Percentiles rank a stretch among this genome's conserved stretches.
These are phyloP conservation scores for Entomortierella beljakovae DNA, from an alignment of 192 early-diverging fungal genomes.

Conservation along the genomic window DNA sequence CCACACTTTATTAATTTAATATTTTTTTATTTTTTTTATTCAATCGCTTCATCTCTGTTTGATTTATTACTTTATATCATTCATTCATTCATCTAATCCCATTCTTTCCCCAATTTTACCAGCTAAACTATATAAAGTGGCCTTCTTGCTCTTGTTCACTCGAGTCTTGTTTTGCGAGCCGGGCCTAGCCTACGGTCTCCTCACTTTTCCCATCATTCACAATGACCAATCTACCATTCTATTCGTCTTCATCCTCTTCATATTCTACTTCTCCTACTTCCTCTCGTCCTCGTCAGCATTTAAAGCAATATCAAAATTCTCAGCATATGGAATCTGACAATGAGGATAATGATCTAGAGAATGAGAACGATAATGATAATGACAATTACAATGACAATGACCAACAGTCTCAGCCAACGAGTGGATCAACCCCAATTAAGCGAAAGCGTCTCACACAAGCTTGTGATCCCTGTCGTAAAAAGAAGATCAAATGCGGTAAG, in stretches of 20 bases:
- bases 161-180: no score
- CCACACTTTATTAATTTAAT: no score
- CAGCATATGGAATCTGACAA: background rate
- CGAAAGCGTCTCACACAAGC: constrained; percentile 77
- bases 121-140: no score
- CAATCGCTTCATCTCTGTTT: no score
- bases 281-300: background rate
- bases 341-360: constrained; percentile 9
- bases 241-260: no score
- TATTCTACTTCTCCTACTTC: no score
- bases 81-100: no score
- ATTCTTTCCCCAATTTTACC: no score
- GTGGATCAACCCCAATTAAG: constrained; percentile 48
- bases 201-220: background rate
- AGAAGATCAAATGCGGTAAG: constrained; percentile 72
- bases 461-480: constrained; percentile 80
- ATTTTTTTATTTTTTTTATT: no score
- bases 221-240: background rate
- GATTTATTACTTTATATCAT: no score
- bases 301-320: background rate
- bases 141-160: no score
- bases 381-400: constrained; percentile 35
- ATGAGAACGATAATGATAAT: constrained; percentile 8
- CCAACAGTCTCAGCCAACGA: background rate
- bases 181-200: background rate